phyloP scores from a whole-genome alignment of 2,329 filamentous ascomycete species.

The Penicillium glabrum region DNA sequence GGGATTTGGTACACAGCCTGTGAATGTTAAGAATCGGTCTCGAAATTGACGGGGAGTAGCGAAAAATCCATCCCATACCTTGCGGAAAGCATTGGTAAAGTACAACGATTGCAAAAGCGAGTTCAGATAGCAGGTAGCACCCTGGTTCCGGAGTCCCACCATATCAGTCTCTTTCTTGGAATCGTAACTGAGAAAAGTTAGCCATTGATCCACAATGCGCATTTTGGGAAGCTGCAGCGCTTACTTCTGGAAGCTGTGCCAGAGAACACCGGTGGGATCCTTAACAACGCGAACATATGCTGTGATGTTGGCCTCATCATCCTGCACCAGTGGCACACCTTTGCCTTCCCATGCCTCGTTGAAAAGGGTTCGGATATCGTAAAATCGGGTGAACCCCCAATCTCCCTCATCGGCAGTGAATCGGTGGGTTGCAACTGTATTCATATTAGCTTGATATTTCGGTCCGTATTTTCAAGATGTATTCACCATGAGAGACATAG shows the following conservation, averaged over 20 bases:
- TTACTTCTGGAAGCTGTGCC: slow-evolving; percentile 49
- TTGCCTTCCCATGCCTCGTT: slow-evolving; percentile 70
- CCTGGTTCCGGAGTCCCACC: slow-evolving; percentile 94
- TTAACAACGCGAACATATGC: slow-evolving; percentile 52
- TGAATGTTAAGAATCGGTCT: background rate
- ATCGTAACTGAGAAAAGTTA: slow-evolving; percentile 67
- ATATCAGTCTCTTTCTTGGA: slow-evolving; percentile 99
- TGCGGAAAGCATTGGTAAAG: slow-evolving; percentile 89
- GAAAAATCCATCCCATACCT: slow-evolving; percentile 53
- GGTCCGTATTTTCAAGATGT: background rate
- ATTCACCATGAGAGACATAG: slow-evolving; percentile 68
- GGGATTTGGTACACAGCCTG: slow-evolving; percentile 96
- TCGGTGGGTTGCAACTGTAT: slow-evolving; percentile 75
- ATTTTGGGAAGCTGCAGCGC: slow-evolving; percentile 5
- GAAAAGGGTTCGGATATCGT: slow-evolving; percentile 84
- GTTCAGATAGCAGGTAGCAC: slow-evolving; percentile 86
- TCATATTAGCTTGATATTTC: background rate
- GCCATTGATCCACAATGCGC: slow-evolving; percentile 25
- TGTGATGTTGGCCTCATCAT: slow-evolving; percentile 48
- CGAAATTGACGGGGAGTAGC: background rate
- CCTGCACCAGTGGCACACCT: slow-evolving; percentile 56
- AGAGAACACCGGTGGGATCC: slow-evolving; percentile 50
- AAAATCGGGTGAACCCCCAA: slow-evolving; percentile 98
- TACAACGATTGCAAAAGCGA: slow-evolving; percentile 81
- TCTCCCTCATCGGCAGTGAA: slow-evolving; percentile 96